Percentiles rank a stretch among this genome's conserved stretches.
phyloP scores from a whole-genome alignment of 2,329 filamentous ascomycete species.

The Fusarium subtropicale region DNA sequence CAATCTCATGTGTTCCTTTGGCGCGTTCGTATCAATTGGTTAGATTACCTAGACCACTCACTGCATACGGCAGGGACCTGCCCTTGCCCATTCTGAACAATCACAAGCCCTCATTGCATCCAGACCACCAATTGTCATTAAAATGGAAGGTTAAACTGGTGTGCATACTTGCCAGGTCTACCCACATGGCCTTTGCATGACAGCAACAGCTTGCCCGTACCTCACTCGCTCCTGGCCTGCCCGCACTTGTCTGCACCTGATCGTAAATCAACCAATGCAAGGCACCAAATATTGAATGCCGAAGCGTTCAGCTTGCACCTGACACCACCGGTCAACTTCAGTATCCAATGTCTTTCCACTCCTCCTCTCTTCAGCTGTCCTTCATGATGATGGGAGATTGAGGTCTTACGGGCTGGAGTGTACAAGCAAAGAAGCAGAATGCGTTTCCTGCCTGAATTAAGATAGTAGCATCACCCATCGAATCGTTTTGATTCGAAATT shows the following conservation, averaged over 20 bases:
- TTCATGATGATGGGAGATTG: background rate
- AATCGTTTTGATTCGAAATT: background rate
- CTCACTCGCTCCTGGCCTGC: constrained; percentile 13
- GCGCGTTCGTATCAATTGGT: constrained; percentile 31
- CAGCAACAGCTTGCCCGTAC: background rate
- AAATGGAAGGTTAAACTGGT: background rate
- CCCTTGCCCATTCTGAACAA: constrained; percentile 2
- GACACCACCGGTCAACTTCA: background rate
- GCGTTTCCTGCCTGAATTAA: background rate
- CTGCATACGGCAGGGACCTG: constrained; percentile 13
- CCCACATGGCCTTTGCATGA: constrained; percentile 25
- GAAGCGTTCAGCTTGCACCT: background rate
- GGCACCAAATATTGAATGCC: constrained; percentile 4
- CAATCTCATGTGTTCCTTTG: constrained; percentile 34
- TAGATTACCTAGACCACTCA: constrained; percentile 5
- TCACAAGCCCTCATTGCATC: background rate
- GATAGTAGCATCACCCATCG: background rate
- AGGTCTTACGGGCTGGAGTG: background rate
- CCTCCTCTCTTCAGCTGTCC: background rate
- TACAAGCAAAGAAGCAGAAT: background rate
- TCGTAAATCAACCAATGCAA: constrained; percentile 4
- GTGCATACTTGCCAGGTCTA: background rate
- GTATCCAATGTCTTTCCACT: background rate
- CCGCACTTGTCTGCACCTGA: background rate
- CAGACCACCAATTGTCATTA: background rate